These are phyloP conservation scores for Penicillium italicum DNA, from an alignment of 2,329 filamentous ascomycete genomes.

Conservation along the genomic window DNA sequence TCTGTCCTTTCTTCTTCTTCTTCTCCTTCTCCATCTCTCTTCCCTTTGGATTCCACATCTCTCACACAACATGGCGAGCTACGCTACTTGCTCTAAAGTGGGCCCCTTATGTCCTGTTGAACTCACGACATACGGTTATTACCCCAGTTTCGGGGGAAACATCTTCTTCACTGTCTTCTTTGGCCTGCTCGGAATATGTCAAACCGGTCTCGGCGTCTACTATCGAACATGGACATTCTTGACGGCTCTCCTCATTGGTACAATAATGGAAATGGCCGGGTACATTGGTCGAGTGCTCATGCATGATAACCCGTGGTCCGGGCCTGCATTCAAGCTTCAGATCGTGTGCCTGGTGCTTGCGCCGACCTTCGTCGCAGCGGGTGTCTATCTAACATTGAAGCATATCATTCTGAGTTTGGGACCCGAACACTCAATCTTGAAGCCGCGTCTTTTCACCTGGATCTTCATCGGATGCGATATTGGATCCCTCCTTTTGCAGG, in stretches of 20 bases:
- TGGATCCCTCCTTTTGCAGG: constrained; percentile 57
- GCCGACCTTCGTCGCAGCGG: constrained; percentile 54
- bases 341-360: constrained; percentile 56
- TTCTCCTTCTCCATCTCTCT: background rate
- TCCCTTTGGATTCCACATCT: background rate
- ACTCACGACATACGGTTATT: constrained; percentile 53
- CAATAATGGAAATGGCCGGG: constrained; percentile 52
- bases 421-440: constrained; percentile 46
- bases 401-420: constrained; percentile 58
- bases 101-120: constrained; percentile 44
- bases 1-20: too few species aligned
- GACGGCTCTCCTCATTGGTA: constrained; percentile 48
- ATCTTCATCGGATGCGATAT: constrained; percentile 60
- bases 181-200: constrained; percentile 46
- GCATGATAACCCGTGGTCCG: constrained; percentile 51
- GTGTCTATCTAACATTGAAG: constrained; percentile 56
- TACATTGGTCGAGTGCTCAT: constrained; percentile 56
- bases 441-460: constrained; percentile 52
- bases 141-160: constrained; percentile 51
- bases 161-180: constrained; percentile 53
- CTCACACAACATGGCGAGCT: constrained; percentile 17
- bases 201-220: constrained; percentile 49
- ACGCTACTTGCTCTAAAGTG: constrained; percentile 34
- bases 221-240: constrained; percentile 57
- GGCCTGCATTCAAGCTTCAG: constrained; percentile 51